Evolutionary conservation across 2,329 filamentous ascomycete genomes (phyloP), one percentile per base, ranked within the genome.

Genomic region (Endoconidiophora laricicola): DNA sequence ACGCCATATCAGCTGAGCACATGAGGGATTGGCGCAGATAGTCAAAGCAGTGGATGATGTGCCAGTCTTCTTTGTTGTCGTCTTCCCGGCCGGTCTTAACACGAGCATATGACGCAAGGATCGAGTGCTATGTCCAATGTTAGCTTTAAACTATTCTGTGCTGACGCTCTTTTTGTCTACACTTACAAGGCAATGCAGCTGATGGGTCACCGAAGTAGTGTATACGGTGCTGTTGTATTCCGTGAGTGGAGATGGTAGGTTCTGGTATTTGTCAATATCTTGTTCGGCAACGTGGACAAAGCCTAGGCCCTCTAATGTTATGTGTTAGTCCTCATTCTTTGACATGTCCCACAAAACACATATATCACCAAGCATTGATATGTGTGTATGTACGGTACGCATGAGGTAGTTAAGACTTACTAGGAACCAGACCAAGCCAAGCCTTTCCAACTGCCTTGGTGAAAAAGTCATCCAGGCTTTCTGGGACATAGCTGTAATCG

Each of bases 41-140:
- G 56, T 67, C 65, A 57, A 70, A 68, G 61, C 68, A 71, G 60
- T 70, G 68, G 48, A 66, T 65, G 61, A 70, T 67, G 58, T 70
- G 68, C 64, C 53, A 54, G 6, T 33, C 29, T 22, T 55, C 48
- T 38, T 46, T 46, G 44, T 53, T 50, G 29, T 41, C 42, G 18
- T 37, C n/a, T 5, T 41, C 47, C 20, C 48, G 50, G 39, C 54
- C 53, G n/a, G 56, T 54, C 22, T 50, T 47, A 29, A 48, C 42
- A 16, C 55, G 50, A 10, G 57, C 51, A 52, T 66, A 65, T 14
- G 61, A 61, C 44, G 62, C 57, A 14, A 63, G 60, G 42, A 70
- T 67, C 33, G 64, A 36, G 37, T 54, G 42, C 52, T 58, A 54
- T 63, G 36, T 23, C 10, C n/a, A 23, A 20, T 42, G 22, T 18